phyloP scores from a whole-genome alignment of 2,329 filamentous ascomycete species.

The Aspergillus aculeatinus region DNA sequence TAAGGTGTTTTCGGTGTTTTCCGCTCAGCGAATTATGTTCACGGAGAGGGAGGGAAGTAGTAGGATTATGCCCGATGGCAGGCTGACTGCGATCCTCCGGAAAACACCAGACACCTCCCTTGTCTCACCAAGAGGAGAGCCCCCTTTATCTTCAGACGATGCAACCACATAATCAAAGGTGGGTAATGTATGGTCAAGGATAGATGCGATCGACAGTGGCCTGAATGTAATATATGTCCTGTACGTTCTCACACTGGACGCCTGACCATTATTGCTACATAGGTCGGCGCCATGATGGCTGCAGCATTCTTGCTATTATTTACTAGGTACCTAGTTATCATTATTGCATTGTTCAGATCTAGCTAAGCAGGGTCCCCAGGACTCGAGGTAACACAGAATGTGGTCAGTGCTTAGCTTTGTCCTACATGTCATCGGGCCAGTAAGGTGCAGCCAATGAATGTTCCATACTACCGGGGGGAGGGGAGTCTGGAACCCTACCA shows the following conservation, averaged over 20 bases:
- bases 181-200: neutral
- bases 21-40: constrained; percentile 4
- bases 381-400: constrained; percentile 10
- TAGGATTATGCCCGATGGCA: neutral
- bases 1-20: constrained; percentile 11
- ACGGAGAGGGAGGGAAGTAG: neutral
- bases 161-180: neutral
- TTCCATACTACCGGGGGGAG: neutral
- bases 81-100: neutral
- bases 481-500: constrained; percentile 4
- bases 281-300: neutral
- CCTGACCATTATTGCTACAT: neutral
- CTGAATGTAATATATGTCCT: neutral
- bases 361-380: neutral
- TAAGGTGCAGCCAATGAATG: neutral
- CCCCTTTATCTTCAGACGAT: neutral
- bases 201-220: neutral
- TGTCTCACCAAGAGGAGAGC: neutral
- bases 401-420: constrained; percentile 14
- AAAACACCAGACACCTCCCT: neutral
- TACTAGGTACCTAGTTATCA: too few relatives aligned
- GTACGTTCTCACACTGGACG: neutral
- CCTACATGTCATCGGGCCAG: constrained; percentile 9
- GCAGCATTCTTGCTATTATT: constrained; percentile 8
- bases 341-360: constrained; percentile 11